Base-by-base conservation (phyloP, 176 grass and related monocot genomes). In the Oryza glumipatula region DNA sequence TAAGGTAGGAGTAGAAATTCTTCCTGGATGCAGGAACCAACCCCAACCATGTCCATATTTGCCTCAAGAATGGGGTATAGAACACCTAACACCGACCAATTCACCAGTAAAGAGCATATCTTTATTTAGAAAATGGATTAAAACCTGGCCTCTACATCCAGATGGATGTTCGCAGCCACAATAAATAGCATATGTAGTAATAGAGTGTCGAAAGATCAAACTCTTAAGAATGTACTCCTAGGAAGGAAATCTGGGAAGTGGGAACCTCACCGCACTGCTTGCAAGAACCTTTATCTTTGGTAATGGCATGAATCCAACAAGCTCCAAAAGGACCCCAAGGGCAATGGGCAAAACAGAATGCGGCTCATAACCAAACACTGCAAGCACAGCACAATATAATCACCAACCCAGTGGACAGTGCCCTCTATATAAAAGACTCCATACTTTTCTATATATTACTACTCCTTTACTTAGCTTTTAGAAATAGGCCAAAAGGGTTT, bases 1-100 rank as follows among this genome's bases (percentile, higher is more conserved):
- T 80, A 71, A 98, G 83, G 83, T 76, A 85, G 5, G 85, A 83
- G 86, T 94, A 94, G 52, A 95, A 98, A 15, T 83, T 93, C 74
- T 98, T 94, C 83, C 85, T 90, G 3, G 96, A 94, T 2, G 91
- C 96, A 56, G 93, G 89, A 68, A 86, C 68, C 80, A 95, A 17
- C 11, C 96, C 96, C 87, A 98, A 33, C 93, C 96, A 98, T 2
- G 91, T 92, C 96, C 96, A 98, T 73, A 95, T 85, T 36, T 98
- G 96, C 87, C 96, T 95, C 35, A 98, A 79, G 91, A 98, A 92
- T 11, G 93, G 96, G 26, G 96, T 98, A 66, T 94, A 94, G 84
- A 98, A 98, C 83, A 98, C 93, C 95, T 98, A 86, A 77, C 28
- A 52, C 11, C 82, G 72, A 78, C 49, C 30, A 65, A 47, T 23